Percentiles rank a stretch among this genome's conserved stretches.
phyloP scores from a whole-genome alignment of 1,284 basidiomycete genomes.

The Cryptococcus sp. region DNA sequence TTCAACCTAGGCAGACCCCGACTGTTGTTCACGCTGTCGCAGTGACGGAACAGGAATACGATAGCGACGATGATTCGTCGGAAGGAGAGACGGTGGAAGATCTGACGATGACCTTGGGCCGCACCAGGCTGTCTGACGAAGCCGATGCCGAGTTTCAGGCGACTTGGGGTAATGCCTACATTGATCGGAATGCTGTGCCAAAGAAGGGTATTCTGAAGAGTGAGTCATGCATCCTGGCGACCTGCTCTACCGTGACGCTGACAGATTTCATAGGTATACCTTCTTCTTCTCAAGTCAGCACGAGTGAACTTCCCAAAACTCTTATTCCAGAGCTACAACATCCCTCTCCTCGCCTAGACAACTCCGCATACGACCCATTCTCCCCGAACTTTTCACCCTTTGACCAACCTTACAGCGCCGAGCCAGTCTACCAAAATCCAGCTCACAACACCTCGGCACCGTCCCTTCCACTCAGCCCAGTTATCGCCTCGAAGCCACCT shows the following conservation, averaged over 20 bases:
- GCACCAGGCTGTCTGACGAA: slow-evolving; percentile 42
- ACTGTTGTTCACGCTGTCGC: slow-evolving; percentile 42
- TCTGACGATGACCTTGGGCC: slow-evolving; percentile 62
- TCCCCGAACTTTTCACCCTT: slow-evolving; percentile 60
- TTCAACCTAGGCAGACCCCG: slow-evolving; percentile 28
- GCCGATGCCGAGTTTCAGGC: slow-evolving; percentile 58
- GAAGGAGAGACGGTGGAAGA: slow-evolving; percentile 60
- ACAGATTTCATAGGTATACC: slow-evolving; percentile 26
- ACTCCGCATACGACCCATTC: slow-evolving; percentile 50
- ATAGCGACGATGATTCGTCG: slow-evolving; percentile 62
- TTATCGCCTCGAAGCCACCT: slow-evolving; percentile 43
- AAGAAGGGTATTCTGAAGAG: slow-evolving; percentile 87
- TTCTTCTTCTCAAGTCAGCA: slow-evolving; percentile 9
- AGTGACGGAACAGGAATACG: slow-evolving; percentile 61
- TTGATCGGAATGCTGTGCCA: slow-evolving; percentile 66
- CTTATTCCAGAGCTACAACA: slow-evolving; percentile 80
- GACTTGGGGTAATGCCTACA: slow-evolving; percentile 65
- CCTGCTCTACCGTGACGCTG: slow-evolving; percentile 14
- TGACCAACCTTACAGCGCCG: slow-evolving; percentile 20
- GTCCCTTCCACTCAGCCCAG: slow-evolving; percentile 65
- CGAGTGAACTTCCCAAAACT: slow-evolving; percentile 55
- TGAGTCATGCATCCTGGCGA: slow-evolving; percentile 53
- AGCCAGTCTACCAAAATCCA: slow-evolving; percentile 28
- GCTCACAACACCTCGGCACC: slow-evolving; percentile 69
- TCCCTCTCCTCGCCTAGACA: slow-evolving; percentile 38